These are phyloP conservation scores for Colletotrichum sp. DNA, from an alignment of 2,329 filamentous ascomycete species.

Conservation along the genomic window DNA sequence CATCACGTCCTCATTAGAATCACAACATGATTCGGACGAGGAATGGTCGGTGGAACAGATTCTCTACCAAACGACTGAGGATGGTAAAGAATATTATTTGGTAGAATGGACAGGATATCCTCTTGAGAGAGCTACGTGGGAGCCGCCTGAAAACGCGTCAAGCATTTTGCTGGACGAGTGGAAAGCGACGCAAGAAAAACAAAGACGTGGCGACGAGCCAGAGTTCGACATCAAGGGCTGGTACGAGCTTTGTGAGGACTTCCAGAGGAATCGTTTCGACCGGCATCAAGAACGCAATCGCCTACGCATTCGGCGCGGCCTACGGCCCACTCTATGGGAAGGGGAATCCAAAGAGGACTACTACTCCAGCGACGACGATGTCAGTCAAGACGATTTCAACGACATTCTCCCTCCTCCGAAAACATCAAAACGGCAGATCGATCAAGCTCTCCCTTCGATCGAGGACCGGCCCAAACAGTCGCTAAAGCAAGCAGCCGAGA, in stretches of 20 bases:
- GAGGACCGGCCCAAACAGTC: not conserved
- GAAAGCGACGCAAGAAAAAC: slow-evolving; percentile 44
- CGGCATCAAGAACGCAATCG: slow-evolving; percentile 10
- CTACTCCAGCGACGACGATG: slow-evolving; percentile 11
- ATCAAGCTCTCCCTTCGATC: not conserved
- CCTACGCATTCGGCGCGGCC: slow-evolving; percentile 2
- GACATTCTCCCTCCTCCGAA: slow-evolving; percentile 16
- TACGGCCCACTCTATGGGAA: slow-evolving; percentile 6
- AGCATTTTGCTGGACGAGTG: slow-evolving; percentile 45
- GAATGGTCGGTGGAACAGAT: slow-evolving; percentile 59
- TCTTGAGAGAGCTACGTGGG: slow-evolving; percentile 51
- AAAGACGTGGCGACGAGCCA: slow-evolving; percentile 33
- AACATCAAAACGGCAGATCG: not conserved
- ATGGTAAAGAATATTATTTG: slow-evolving; percentile 34
- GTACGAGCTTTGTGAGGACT: slow-evolving; percentile 12
- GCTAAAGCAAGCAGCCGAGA: not conserved
- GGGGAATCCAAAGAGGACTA: slow-evolving; percentile 19
- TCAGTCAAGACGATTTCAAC: slow-evolving; percentile 9
- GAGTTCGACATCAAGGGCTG: slow-evolving; percentile 44
- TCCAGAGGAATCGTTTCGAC: slow-evolving; percentile 2
- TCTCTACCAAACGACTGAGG: slow-evolving; percentile 18
- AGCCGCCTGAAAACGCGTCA: slow-evolving; percentile 50
- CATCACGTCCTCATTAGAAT: slow-evolving; percentile 36
- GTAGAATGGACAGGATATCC: slow-evolving; percentile 42
- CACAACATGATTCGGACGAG: slow-evolving; percentile 39